A percentile compares a stretch with the other conserved stretches of the same genome.
These are phyloP conservation scores for Moesziomyces sp. DNA, from an alignment of 1,284 basidiomycete species.

Conservation along the genomic window DNA sequence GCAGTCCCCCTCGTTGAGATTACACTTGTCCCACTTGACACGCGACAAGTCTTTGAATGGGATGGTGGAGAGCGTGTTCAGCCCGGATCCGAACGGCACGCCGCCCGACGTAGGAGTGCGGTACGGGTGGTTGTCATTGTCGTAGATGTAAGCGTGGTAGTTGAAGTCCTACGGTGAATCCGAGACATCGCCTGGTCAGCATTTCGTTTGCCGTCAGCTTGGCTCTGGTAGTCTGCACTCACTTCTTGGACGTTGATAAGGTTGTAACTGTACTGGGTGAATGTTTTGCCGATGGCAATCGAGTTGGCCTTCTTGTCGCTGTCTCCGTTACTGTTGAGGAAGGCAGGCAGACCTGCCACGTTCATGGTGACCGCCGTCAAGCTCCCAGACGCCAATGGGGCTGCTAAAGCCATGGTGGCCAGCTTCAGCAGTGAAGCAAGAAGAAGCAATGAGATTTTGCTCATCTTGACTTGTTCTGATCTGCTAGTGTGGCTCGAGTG, in stretches of 20 bases:
- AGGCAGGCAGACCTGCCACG: slow-evolving; percentile 22
- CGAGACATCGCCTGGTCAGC: background rate
- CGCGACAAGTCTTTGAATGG: slow-evolving; percentile 12
- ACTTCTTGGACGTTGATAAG: slow-evolving; percentile 31
- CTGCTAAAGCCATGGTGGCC: slow-evolving; percentile 5
- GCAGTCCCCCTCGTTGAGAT: slow-evolving; percentile 25
- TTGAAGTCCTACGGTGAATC: slow-evolving; percentile 13
- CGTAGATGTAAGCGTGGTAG: slow-evolving; percentile 30
- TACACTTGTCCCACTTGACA: slow-evolving; percentile 22
- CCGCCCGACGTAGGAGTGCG: slow-evolving; percentile 24
- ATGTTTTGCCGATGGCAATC: slow-evolving; percentile 16
- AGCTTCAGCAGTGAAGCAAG: slow-evolving; percentile 10
- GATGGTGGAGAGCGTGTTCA: slow-evolving; percentile 27
- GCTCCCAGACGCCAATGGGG: slow-evolving; percentile 7
- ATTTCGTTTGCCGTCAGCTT: background rate
- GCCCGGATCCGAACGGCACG: slow-evolving; percentile 20
- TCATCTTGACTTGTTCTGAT: slow-evolving; percentile 2
- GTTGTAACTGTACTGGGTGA: slow-evolving; percentile 17
- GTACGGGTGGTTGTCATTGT: slow-evolving; percentile 22
- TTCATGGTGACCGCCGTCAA: slow-evolving; percentile 25
- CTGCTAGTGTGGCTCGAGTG: too few species aligned
- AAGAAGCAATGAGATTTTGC: background rate
- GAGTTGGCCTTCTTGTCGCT: slow-evolving; percentile 22
- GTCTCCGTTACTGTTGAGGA: slow-evolving; percentile 21
- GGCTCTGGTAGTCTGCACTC: background rate